A percentile compares a stretch with the other conserved stretches of the same genome.
Evolutionary conservation across 495 filamentous ascomycete genomes (phyloP).

Genomic region (Aspergillus sclerotiicarbonarius): DNA sequence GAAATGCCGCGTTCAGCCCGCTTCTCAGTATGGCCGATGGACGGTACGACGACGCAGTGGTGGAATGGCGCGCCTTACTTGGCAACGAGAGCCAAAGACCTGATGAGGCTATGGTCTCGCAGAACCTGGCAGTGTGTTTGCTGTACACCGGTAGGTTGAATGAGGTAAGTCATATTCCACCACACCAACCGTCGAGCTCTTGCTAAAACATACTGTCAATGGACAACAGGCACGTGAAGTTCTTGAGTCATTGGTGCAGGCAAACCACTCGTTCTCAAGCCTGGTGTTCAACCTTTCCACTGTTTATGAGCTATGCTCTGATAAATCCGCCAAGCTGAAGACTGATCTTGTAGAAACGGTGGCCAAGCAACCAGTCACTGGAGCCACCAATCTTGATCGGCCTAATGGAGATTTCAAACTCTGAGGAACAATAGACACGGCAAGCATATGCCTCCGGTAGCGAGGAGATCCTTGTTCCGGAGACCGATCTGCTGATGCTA

Average conservation of each 20-base stretch:
- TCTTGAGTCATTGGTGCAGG: slow-evolving; percentile 61
- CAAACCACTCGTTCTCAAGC: slow-evolving; percentile 64
- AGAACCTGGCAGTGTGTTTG: slow-evolving; percentile 80
- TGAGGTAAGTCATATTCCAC: slow-evolving; percentile 52
- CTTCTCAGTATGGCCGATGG: slow-evolving; percentile 78
- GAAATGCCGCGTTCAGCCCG: slow-evolving; percentile 51
- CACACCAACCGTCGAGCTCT: neutral
- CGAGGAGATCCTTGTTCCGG: neutral
- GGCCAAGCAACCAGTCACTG: slow-evolving; percentile 47
- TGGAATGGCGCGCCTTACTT: slow-evolving; percentile 60
- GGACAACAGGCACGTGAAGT: slow-evolving; percentile 51
- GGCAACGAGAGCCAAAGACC: slow-evolving; percentile 28
- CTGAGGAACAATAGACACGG: slow-evolving; percentile 33
- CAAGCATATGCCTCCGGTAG: neutral
- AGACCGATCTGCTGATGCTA: slow-evolving; percentile 5
- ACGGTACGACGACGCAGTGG: slow-evolving; percentile 60
- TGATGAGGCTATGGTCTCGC: slow-evolving; percentile 54
- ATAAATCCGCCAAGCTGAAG: slow-evolving; percentile 68
- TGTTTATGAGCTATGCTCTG: slow-evolving; percentile 87
- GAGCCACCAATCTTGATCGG: slow-evolving; percentile 64
- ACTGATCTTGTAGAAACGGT: slow-evolving; percentile 65
- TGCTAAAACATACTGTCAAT: neutral
- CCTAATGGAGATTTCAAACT: slow-evolving; percentile 76
- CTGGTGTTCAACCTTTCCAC: slow-evolving; percentile 87
- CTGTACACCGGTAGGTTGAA: slow-evolving; percentile 75